Conservation (phyloP, 1,139 yeast species). For the Barnettozyma hawaiiensis region DNA sequence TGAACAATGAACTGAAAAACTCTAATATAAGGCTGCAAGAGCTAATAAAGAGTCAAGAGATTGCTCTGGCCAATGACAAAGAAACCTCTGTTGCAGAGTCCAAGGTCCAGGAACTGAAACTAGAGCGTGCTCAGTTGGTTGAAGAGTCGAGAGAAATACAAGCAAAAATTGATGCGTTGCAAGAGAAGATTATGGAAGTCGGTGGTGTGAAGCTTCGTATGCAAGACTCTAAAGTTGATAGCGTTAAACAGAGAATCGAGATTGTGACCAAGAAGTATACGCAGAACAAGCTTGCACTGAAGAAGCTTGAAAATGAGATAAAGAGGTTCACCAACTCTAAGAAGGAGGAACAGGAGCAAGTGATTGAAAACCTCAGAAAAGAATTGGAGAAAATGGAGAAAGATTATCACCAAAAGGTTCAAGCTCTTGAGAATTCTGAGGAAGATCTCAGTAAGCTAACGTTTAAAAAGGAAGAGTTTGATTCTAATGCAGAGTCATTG, state of each 20-base stretch:
- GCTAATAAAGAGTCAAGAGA: conserved; percentile 20
- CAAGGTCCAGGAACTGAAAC: conserved; percentile 32
- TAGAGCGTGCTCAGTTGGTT: conserved; percentile 41
- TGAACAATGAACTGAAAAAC: conserved; percentile 32
- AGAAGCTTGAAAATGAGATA: conserved; percentile 64
- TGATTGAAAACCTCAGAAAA: conserved; percentile 32
- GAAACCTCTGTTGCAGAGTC: conserved; percentile 38
- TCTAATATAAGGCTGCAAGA: conserved; percentile 29
- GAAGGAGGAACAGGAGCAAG: conserved; percentile 33
- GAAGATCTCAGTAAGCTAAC: conserved; percentile 27
- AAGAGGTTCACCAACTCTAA: conserved; percentile 47
- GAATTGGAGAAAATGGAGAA: conserved; percentile 35
- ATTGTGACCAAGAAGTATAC: conserved; percentile 55
- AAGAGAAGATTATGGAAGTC: conserved; percentile 78
- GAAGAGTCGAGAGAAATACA: conserved; percentile 57
- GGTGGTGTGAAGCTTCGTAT: conserved; percentile 85
- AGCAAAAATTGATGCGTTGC: conserved; percentile 50
- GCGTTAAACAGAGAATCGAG: conserved; percentile 63
- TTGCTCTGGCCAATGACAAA: conserved; percentile 25
- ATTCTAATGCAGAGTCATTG: conserved; percentile 26
- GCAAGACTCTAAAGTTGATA: conserved; percentile 79
- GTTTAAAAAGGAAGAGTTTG: conserved; percentile 25
- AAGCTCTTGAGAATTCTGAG: conserved; percentile 29
- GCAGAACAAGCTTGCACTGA: conserved; percentile 51
- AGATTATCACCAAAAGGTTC: conserved; percentile 21